A percentile compares a stretch with the other conserved stretches of the same genome.
These are phyloP conservation scores for Brettanomyces anomalus DNA, from an alignment of 805 yeast species.

Conservation along the genomic window DNA sequence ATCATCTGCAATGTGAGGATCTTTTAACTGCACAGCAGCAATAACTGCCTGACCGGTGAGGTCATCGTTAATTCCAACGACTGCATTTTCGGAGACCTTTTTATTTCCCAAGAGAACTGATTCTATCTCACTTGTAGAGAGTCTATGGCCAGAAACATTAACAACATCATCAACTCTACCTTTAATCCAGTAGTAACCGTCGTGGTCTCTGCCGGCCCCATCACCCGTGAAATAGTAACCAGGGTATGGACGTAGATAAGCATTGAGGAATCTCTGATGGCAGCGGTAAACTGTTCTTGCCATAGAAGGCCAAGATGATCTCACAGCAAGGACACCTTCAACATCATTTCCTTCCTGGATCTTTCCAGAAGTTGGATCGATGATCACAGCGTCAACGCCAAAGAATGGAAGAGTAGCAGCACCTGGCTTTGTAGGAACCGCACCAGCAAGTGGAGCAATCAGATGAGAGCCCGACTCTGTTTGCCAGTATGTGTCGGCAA, in stretches of 20 bases:
- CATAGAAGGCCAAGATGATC: slow-evolving; percentile 96
- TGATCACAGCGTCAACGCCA: slow-evolving; percentile 83
- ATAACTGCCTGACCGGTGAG: slow-evolving; percentile 96
- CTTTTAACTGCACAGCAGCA: slow-evolving; percentile 84
- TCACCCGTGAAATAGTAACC: slow-evolving; percentile 96
- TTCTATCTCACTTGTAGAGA: slow-evolving; percentile 98
- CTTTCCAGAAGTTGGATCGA: slow-evolving; percentile 88
- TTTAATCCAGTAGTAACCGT: slow-evolving; percentile 95
- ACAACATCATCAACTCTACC: slow-evolving; percentile 99
- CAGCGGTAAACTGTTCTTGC: slow-evolving; percentile 92
- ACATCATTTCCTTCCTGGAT: slow-evolving; percentile 82
- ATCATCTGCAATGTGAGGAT: slow-evolving; percentile 31
- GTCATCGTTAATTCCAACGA: slow-evolving; percentile 90
- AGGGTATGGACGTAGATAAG: slow-evolving; percentile 88
- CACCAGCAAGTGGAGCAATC: slow-evolving; percentile 92
- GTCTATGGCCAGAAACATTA: slow-evolving; percentile 94
- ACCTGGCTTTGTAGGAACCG: slow-evolving; percentile 93
- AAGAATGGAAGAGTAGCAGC: slow-evolving; percentile 95
- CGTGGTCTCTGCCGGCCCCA: slow-evolving; percentile 96
- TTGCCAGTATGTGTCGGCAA: slow-evolving; percentile 98
- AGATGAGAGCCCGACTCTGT: slow-evolving; percentile 96
- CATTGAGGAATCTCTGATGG: slow-evolving; percentile 78
- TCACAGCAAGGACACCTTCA: slow-evolving; percentile 92
- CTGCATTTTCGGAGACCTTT: slow-evolving; percentile 87
- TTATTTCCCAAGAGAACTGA: slow-evolving; percentile 77